phyloP scores from a whole-genome alignment of 2,329 filamentous ascomycete genomes.

The Ophiocordyceps unilateralis region DNA sequence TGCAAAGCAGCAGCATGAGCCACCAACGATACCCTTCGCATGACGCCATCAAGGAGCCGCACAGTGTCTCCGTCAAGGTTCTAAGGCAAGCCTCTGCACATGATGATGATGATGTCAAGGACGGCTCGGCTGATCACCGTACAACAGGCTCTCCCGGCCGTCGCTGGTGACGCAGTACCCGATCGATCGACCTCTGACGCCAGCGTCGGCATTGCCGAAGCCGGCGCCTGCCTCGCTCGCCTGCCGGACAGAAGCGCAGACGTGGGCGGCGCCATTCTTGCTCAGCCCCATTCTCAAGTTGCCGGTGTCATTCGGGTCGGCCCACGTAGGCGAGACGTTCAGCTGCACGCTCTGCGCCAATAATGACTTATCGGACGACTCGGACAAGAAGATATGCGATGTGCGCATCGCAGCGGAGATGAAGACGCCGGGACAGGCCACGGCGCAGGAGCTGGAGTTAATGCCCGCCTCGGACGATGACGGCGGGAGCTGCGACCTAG shows the following conservation, averaged over 20 bases:
- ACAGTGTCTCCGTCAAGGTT: conserved; percentile 64
- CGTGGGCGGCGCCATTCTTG: conserved; percentile 37
- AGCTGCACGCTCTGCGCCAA: conserved; percentile 92
- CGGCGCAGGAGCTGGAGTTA: conserved; percentile 50
- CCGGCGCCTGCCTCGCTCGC: conserved; percentile 52
- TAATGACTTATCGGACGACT: conserved; percentile 42
- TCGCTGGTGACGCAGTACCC: conserved; percentile 57
- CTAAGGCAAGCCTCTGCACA: conserved; percentile 31
- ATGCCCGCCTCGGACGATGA: conserved; percentile 14
- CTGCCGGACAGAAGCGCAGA: conserved; percentile 31
- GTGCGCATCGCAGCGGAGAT: conserved; percentile 82
- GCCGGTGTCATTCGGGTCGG: conserved; percentile 79
- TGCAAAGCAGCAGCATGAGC: conserved; percentile 24
- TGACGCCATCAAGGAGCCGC: conserved; percentile 52
- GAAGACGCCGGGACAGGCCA: conserved; percentile 57
- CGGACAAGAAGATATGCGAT: conserved; percentile 43
- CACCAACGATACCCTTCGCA: conserved; percentile 40
- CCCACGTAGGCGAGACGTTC: conserved; percentile 91
- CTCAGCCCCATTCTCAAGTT: conserved; percentile 58
- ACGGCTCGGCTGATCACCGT: neutral
- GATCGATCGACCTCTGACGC: conserved; percentile 28
- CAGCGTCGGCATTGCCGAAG: conserved; percentile 20
- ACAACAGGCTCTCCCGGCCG: conserved; percentile 58
- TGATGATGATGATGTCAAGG: neutral
- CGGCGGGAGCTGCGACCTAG: conserved; percentile 34